These are phyloP conservation scores for Fusarium poae DNA, from an alignment of 2,329 filamentous ascomycete genomes.

Conservation along the genomic window DNA sequence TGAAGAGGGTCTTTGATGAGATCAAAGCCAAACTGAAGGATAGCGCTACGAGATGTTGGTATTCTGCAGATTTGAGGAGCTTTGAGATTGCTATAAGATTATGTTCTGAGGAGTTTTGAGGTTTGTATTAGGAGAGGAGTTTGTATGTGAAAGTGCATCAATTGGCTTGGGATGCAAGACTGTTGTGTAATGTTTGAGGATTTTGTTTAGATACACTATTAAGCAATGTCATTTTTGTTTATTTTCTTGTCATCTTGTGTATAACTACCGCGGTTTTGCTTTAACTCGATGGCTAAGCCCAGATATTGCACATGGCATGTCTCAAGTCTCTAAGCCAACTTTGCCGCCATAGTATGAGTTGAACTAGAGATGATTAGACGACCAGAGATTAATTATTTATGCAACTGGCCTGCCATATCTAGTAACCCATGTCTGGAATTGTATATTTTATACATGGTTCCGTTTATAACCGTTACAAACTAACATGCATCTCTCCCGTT, in stretches of 20 bases:
- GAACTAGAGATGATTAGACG: background rate
- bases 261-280: background rate
- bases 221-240: background rate
- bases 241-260: background rate
- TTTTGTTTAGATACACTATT: background rate
- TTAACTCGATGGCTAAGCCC: background rate
- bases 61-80: background rate
- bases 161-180: background rate
- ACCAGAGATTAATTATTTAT: background rate
- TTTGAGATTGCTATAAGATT: background rate
- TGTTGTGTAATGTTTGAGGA: background rate
- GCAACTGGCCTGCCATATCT: background rate
- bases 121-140: background rate
- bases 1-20: background rate
- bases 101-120: background rate
- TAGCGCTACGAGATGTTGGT: constrained; percentile 11
- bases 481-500: background rate
- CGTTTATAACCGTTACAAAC: background rate
- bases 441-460: background rate
- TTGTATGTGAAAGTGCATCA: background rate
- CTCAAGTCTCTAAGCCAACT: background rate
- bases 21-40: background rate
- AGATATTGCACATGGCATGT: background rate
- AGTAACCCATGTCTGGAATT: background rate
- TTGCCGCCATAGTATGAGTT: background rate